Evolutionary conservation across 2,329 filamentous ascomycete genomes (phyloP), one percentile per base, ranked within the genome.

Genomic region (Aureobasidium uvarum): DNA sequence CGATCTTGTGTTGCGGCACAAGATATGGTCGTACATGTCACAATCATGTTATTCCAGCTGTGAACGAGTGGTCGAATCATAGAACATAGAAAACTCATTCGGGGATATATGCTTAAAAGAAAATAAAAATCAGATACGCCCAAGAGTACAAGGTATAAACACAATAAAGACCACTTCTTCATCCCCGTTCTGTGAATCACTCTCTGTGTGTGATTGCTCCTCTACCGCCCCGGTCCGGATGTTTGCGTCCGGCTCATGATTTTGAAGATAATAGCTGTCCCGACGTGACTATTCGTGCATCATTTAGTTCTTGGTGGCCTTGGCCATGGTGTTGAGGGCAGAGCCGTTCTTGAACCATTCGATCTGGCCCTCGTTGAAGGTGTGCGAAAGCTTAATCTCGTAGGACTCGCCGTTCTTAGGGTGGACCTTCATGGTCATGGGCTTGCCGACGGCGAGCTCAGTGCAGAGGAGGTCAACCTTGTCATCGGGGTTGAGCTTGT

Each of bases 321-420:
- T 96, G 72, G 94, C 93, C 94, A 99, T 99, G 73, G 93, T 97
- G 88, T 99, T 99, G 71, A 99, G 85, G 65, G 95, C 95, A 75
- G 89, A 93, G 71, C 95, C 95, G 79, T 98, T 96, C 86, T 92
- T 93, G 87, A 99, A 99, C 95, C 95, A 99, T 83, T 97, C 90
- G 69, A 99, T 89, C 84, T 99, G 95, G 72, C 90, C 87, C 78
- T 92, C 92, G 85, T 99, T 99, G 89, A 96, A 99, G 70, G 95
- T 99, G 84, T 99, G 95, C 71, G 85, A 85, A 73, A 99, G 88
- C 81, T 90, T 84, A 73, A 96, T 77, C 70, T 97, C 89, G 80
- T 91, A 97, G 31, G 88, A 66, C 79, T 87, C 79, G 74, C 74
- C 73, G 72, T 95, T 86, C 83, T 92, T 91, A 76, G 93, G 93